Evolutionary conservation across 2,329 filamentous ascomycete genomes (phyloP).

Genomic region (Ophiostoma sp.): DNA sequence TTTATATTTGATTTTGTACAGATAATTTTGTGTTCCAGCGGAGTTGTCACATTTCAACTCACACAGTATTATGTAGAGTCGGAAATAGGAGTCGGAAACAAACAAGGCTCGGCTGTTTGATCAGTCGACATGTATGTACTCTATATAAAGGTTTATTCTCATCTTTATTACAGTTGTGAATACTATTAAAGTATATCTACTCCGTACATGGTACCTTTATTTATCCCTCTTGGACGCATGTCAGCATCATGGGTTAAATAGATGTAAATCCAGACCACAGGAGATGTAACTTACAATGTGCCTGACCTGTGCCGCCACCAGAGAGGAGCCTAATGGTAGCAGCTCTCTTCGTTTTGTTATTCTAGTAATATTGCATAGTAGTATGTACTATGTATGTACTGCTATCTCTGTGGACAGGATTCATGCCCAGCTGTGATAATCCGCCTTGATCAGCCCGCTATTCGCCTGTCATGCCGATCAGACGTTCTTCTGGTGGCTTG

Average conservation of each 20-base stretch:
- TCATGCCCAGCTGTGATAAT: background rate
- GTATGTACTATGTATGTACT: too few relatives aligned
- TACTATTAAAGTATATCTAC: background rate
- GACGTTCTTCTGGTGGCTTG: background rate
- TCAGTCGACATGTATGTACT: background rate
- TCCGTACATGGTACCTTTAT: background rate
- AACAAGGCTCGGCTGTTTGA: slow-evolving; percentile 9
- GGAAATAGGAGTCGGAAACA: slow-evolving; percentile 7
- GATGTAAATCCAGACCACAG: background rate
- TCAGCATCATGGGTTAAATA: background rate
- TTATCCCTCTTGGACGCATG: background rate
- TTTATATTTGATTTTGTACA: background rate
- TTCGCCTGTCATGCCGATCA: slow-evolving; percentile 1
- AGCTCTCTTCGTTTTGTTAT: background rate
- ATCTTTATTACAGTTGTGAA: background rate
- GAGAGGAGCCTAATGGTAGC: background rate
- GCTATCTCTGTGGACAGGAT: too few relatives aligned
- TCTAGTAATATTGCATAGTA: background rate
- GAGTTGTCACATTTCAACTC: background rate
- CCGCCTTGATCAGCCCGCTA: background rate
- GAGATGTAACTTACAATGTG: background rate
- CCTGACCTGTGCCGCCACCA: background rate
- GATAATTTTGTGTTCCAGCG: background rate
- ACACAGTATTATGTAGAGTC: background rate
- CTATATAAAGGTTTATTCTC: too few relatives aligned